Conservation (phyloP, 225 moss, liverwort and hornwort genomes). For the Ulota crispa region DNA sequence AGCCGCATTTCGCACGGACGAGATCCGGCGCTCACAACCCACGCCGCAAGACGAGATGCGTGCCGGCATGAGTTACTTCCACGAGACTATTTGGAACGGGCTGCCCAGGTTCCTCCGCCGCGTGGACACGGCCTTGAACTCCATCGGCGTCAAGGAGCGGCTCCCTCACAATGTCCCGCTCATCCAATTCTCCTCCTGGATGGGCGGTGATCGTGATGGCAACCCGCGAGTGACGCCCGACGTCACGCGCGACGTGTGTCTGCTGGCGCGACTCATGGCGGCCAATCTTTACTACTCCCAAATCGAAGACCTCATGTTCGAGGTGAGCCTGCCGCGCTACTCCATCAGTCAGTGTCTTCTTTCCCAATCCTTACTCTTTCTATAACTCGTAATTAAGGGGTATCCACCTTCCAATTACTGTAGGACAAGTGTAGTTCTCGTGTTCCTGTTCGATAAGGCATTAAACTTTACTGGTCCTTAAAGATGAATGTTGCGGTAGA, state of each 20-base stretch:
- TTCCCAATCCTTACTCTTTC: not conserved
- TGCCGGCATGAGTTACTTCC: conserved; percentile 69
- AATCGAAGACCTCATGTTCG: conserved; percentile 67
- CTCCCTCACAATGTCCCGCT: conserved; percentile 59
- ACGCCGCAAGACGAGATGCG: conserved; percentile 75
- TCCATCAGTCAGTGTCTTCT: not conserved
- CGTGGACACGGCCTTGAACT: conserved; percentile 63
- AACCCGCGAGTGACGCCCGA: conserved; percentile 67
- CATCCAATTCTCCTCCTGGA: conserved; percentile 75
- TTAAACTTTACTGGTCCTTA: too few relatives aligned
- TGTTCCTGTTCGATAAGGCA: too few relatives aligned
- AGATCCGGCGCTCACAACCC: conserved; percentile 61
- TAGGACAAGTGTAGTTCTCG: too few relatives aligned
- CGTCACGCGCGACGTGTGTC: conserved; percentile 63
- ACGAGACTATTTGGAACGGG: conserved; percentile 72
- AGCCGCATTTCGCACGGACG: conserved; percentile 71
- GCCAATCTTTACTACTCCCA: conserved; percentile 59
- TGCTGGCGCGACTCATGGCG: conserved; percentile 59
- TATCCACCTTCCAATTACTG: not conserved
- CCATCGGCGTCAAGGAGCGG: conserved; percentile 60
- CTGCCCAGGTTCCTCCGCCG: conserved; percentile 66
- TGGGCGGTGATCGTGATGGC: conserved; percentile 74
- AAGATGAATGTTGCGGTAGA: too few relatives aligned
- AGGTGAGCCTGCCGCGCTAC: conserved; percentile 24
- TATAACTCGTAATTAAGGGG: not conserved